Evolutionary conservation across 148 eudicot species (phyloP).

Genomic region (Rhododendron mucronatum): DNA sequence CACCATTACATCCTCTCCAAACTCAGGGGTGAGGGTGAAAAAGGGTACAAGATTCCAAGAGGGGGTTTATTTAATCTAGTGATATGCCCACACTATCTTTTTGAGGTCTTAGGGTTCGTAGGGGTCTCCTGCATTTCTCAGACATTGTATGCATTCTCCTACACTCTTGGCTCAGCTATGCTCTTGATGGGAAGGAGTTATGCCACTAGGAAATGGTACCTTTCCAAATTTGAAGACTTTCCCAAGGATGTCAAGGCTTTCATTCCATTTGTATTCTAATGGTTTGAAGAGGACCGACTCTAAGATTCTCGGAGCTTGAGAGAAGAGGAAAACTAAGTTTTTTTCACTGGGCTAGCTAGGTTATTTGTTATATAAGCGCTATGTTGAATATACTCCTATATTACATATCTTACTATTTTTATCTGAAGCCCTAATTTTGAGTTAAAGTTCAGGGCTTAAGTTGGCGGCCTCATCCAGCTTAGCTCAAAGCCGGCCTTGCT

Average conservation of each 20-base stretch:
- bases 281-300: background rate
- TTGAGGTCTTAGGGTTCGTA: constrained; percentile 44
- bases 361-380: too few species aligned
- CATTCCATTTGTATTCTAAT: constrained; percentile 52
- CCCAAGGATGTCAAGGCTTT: constrained; percentile 47
- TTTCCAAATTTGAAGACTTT: constrained; percentile 62
- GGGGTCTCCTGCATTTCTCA: constrained; percentile 54
- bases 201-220: constrained; percentile 62
- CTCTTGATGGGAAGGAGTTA: constrained; percentile 51
- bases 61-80: constrained; percentile 54
- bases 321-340: too few species aligned
- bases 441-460: too few species aligned
- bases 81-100: constrained; percentile 59
- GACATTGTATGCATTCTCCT: constrained; percentile 36
- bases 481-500: too few species aligned
- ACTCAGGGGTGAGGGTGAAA: constrained; percentile 9
- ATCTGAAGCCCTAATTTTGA: too few species aligned
- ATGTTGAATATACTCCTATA: too few species aligned
- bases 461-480: too few species aligned
- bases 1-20: constrained; percentile 21
- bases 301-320: too few species aligned
- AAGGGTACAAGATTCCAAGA: constrained; percentile 50
- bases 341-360: too few species aligned
- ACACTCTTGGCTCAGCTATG: constrained; percentile 24
- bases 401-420: too few species aligned